Base-by-base conservation (phyloP, 768 basidiomycete genomes). In the Auriscalpium orientale region DNA sequence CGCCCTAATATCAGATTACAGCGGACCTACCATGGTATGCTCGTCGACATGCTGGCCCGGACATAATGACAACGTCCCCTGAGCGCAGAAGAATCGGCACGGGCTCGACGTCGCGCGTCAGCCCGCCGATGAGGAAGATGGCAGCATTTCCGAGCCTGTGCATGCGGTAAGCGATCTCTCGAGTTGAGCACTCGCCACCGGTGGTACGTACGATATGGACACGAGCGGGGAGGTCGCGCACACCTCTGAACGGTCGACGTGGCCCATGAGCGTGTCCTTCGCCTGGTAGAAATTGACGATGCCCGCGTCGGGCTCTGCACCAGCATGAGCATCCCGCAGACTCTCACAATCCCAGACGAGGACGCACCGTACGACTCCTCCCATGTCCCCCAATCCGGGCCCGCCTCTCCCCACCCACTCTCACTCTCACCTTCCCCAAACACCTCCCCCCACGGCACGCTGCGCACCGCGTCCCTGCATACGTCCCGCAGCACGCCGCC, bases 161-260 rank as follows among this genome's bases (percentile, higher is more conserved):
- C 13, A 11, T 6, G 12, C 8, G 49, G 55, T 44, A 28, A 18
- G 53, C 49, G 47, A 45, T 11, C 7, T n/a, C 15, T 7, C n/a
- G 49, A 37, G 22, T 37, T 28, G 13, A 37, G n/a, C 8, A 18
- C n/a, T 4, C 38, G 37, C 37, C 48, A 18, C 28, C 51, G 35
- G n/a, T 36, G 3, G 16, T 8, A 69, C 88, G 64, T 61, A 95
- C 94, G 94, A 97, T 50, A 99, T 84, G 0, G 93, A 97, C 6
- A 98, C 91, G 0, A 99, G 79, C 0, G 95, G 95, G 0, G 91
- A 86, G 5, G 91, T 91, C 2, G 91, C 84, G 63, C 94, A 95
- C 9, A 95, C 79, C 71, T 99, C 95, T 20, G 95, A 93, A 18
- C 91, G 88, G 69, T 99, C 95, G n/a, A 97, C 91, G 68, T 99